Base-by-base conservation (phyloP, 768 basidiomycete genomes). In the Mycena crocata region DNA sequence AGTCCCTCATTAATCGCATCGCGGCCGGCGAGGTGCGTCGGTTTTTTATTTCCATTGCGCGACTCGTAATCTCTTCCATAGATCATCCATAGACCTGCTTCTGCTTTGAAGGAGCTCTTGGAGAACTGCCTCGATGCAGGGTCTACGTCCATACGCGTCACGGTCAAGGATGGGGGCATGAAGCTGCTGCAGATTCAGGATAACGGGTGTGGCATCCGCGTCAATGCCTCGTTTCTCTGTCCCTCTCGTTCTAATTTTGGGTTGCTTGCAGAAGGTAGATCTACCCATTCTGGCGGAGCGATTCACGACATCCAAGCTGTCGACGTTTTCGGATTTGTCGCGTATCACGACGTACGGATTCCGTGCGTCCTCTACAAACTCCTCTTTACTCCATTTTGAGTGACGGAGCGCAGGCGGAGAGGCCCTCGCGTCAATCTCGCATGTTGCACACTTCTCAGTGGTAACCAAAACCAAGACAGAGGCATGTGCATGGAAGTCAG, bases 81-180 rank as follows among this genome's bases (percentile, higher is more conserved):
- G 93, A 91, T 95, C 73, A 94, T 95, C 64, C 93, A 94, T 59
- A 77, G 98, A 42, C 98, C 98, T 0, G 89, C 94, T 7, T 98
- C 96, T 66, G 97, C 97, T 2, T 84, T 99, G 58, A 99, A 99
- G 77, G 98, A 99, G 76, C 84, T 99, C 1, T 82, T 99, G 17
- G 98, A 99, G 79, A 99, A 99, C 71, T 86, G 91, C 24, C 85
- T 99, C n/a, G 98, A 99, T 80, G 98, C 98, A 0, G 92, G 94
- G 0, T 83, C 94, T 26, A 96, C 93, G 0, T 89, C 89, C 0
- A 95, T 99, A 75, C 90, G 91, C 39, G 83, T 99, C 57, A 93
- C 90, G 0, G 85, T 96, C 71, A 98, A 98, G 78, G 97, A 99
- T 68, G 98, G 97, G 1, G 98, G 98, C 5, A 82, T 98, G 83